Conservation (phyloP, 495 filamentous ascomycete genomes). For the Recurvomyces mirabilis region DNA sequence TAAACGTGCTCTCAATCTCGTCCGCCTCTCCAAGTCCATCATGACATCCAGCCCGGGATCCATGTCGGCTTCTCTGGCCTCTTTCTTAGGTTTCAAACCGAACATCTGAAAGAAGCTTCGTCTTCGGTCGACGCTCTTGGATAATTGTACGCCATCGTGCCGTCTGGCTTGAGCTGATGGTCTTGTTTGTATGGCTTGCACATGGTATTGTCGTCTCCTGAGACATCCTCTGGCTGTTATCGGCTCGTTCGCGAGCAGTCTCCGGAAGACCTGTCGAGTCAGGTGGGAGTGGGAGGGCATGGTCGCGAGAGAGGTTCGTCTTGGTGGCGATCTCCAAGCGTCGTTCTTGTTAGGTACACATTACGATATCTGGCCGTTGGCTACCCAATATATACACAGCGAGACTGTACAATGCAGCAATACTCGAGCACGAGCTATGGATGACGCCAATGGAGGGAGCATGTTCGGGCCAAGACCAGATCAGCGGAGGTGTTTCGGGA, state of each 20-base stretch:
- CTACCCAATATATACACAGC: too few relatives aligned
- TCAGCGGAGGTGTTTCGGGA: neutral
- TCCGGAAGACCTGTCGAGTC: slow-evolving; percentile 59
- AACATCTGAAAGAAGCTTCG: slow-evolving; percentile 49
- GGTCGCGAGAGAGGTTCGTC: slow-evolving; percentile 1
- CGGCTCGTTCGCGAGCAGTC: slow-evolving; percentile 55
- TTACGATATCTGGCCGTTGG: too few relatives aligned
- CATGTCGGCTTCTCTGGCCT: slow-evolving; percentile 42
- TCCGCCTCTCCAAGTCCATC: slow-evolving; percentile 37
- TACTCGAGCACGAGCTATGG: too few relatives aligned
- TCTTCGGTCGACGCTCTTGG: slow-evolving; percentile 24
- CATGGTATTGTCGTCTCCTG: slow-evolving; percentile 17
- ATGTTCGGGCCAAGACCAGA: too few relatives aligned
- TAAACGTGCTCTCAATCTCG: slow-evolving; percentile 40
- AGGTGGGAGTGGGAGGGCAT: slow-evolving; percentile 87
- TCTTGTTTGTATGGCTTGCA: neutral
- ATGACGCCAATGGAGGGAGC: too few relatives aligned
- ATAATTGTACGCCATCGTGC: slow-evolving; percentile 15
- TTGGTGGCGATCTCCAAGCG: too few relatives aligned
- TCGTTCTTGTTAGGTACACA: neutral
- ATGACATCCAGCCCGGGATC: slow-evolving; percentile 51
- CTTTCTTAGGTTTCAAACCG: slow-evolving; percentile 38
- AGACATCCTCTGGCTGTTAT: slow-evolving; percentile 35
- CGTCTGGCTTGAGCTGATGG: too few relatives aligned
- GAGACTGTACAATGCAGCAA: too few relatives aligned